These are phyloP conservation scores for Xylariaceae sp. DNA, from an alignment of 2,329 filamentous ascomycete species.

Conservation along the genomic window DNA sequence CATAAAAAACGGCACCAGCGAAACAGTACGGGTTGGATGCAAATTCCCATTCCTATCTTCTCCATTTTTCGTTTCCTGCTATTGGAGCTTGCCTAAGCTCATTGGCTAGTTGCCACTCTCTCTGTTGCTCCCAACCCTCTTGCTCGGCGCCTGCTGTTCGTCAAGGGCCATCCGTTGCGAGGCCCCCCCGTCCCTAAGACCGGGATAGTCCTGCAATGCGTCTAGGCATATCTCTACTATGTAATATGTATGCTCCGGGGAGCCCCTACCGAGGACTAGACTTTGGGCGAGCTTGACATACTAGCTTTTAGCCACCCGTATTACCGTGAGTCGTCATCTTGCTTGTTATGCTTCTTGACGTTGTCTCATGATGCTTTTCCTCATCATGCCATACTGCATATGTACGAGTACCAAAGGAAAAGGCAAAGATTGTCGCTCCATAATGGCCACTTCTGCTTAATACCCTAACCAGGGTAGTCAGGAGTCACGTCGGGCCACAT, in stretches of 20 bases:
- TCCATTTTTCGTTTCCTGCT: constrained; percentile 34
- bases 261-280: constrained; percentile 27
- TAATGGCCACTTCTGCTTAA: constrained; percentile 30
- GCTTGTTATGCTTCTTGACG: constrained; percentile 35
- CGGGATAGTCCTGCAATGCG: constrained; percentile 29
- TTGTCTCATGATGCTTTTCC: constrained; percentile 35
- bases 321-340: constrained; percentile 35
- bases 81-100: constrained; percentile 24
- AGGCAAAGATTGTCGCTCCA: constrained; percentile 40
- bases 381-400: constrained; percentile 38
- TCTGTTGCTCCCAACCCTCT: constrained; percentile 25
- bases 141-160: constrained; percentile 28
- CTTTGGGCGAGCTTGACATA: constrained; percentile 29
- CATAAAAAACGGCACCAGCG: constrained; percentile 33
- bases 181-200: constrained; percentile 22
- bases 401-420: constrained; percentile 31
- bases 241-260: constrained; percentile 23
- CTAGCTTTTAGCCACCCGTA: constrained; percentile 34
- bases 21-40: constrained; percentile 31
- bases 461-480: constrained; percentile 36
- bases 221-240: constrained; percentile 21
- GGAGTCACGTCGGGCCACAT: constrained; percentile 37
- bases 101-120: constrained; percentile 26
- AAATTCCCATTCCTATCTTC: constrained; percentile 32
- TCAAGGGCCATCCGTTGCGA: constrained; percentile 24